phyloP scores from a whole-genome alignment of 2,329 filamentous ascomycete genomes.

The Colletotrichum simmondsii region DNA sequence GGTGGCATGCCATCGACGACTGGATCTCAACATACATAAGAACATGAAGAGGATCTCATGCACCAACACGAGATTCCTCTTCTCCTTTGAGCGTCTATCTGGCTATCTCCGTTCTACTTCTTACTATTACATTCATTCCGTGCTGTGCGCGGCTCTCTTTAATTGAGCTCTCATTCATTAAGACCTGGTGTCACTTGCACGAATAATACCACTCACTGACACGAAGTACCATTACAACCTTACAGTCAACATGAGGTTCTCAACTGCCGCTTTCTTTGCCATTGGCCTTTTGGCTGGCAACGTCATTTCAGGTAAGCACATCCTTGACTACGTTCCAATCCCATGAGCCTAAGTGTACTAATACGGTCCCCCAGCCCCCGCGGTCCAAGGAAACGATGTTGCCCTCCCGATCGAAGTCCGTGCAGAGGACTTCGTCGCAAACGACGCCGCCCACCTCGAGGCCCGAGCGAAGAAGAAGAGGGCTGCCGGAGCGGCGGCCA shows the following conservation, averaged over 20 bases:
- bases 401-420: constrained; percentile 18
- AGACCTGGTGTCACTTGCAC: constrained; percentile 24
- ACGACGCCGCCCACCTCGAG: constrained; percentile 14
- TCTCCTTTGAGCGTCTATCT: background rate
- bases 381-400: background rate
- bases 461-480: constrained; percentile 20
- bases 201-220: background rate
- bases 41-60: background rate
- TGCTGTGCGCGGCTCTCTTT: constrained; percentile 31
- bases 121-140: constrained; percentile 16
- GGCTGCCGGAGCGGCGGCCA: background rate
- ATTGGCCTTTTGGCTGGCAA: constrained; percentile 25
- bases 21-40: background rate
- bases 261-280: constrained; percentile 18
- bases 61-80: accelerated
- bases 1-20: background rate
- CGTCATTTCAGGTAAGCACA: constrained; percentile 19
- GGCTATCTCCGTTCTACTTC: background rate
- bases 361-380: constrained; percentile 8
- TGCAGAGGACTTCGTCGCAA: constrained; percentile 2
- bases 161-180: constrained; percentile 1
- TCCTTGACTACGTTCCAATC: no score
- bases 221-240: background rate
- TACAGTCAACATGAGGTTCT: constrained; percentile 25
- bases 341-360: background rate